Evolutionary conservation across 257 asterid genomes (phyloP), one percentile per base, ranked within the genome.

Genomic region (Primulina tabacum): DNA sequence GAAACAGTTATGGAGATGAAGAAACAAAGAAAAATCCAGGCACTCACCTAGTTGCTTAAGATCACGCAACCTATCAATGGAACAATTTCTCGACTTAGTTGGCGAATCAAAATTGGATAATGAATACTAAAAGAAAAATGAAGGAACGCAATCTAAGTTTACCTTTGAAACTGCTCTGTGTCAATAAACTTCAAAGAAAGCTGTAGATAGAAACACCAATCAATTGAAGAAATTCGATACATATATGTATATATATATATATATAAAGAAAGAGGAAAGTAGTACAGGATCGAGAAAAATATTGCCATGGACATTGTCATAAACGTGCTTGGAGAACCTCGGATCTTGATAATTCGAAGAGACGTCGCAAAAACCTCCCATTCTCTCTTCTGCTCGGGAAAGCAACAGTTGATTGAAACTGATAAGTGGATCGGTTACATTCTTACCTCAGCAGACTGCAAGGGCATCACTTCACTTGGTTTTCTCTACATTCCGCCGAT

Each of bases 151-250:
- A 0, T 28, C 20, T 50, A 33, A 43, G 60, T 83, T 84, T 73
- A 77, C 99, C 99, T 89, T 73, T 93, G 99, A 79, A 87, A 93
- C 87, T 93, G 92, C 83, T 93, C 97, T 18, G 97, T 90, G 77
- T 93, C 98, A 6, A 90, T 75, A 60, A 93, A 90, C 79, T 87
- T 89, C 87, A 88, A 61, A 71, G 30, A 74, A 69, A 88, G 79
- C 98, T 93, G 96, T 81, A 77, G 73, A 53, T 62, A 78, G 30
- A 68, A 6, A 70, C 28, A 37, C 24, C 56, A 67, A 38, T 2
- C 16, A 0, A 21, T 21, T 21, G 24, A 21, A 21, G 24, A 21
- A 21, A 21, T 21, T 21, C 24, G 24, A 21, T 21, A 21, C 24
- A 21, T 21, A n/a, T 21, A 0, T 21, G 24, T 21, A 0, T 21